A percentile compares a stretch with the other conserved stretches of the same genome.
Evolutionary conservation across 2,329 filamentous ascomycete genomes (phyloP).

Genomic region (Fusarium duplospermum): DNA sequence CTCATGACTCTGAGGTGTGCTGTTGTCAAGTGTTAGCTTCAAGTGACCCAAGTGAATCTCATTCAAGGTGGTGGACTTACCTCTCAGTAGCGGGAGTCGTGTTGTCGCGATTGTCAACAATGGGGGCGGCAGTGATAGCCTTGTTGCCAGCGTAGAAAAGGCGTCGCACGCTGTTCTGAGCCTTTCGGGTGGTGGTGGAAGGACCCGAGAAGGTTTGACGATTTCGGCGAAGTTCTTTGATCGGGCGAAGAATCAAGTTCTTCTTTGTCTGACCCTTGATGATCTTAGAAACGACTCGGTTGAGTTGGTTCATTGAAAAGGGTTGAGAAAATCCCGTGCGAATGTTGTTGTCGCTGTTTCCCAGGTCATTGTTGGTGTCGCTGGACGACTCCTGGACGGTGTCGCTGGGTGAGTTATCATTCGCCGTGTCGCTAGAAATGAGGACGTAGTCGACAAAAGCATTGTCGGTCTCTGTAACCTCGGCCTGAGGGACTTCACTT

Average conservation of each 20-base stretch:
- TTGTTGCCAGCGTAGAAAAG: background rate
- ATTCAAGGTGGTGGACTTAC: background rate
- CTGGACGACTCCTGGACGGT: background rate
- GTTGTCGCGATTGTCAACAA: background rate
- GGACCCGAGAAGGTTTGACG: background rate
- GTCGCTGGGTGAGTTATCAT: background rate
- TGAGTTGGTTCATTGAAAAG: background rate
- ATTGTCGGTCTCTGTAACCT: too few species aligned
- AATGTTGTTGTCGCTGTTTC: background rate
- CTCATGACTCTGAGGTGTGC: background rate
- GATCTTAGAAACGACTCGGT: background rate
- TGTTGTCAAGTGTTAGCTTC: background rate
- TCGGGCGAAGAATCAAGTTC: background rate
- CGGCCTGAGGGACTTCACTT: too few species aligned
- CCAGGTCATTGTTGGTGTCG: background rate
- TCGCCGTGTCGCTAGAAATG: background rate
- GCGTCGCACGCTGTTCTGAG: background rate
- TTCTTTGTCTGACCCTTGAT: background rate
- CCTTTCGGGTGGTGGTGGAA: background rate
- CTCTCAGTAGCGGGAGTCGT: background rate
- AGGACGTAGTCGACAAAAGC: too few species aligned
- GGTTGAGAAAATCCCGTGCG: background rate
- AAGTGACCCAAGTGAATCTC: background rate
- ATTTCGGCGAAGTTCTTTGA: background rate
- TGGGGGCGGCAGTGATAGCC: background rate